A percentile compares a stretch with the other conserved stretches of the same genome.
These are phyloP conservation scores for Trichosanthes truncata DNA, from an alignment of 306 rosid species.

Conservation along the genomic window DNA sequence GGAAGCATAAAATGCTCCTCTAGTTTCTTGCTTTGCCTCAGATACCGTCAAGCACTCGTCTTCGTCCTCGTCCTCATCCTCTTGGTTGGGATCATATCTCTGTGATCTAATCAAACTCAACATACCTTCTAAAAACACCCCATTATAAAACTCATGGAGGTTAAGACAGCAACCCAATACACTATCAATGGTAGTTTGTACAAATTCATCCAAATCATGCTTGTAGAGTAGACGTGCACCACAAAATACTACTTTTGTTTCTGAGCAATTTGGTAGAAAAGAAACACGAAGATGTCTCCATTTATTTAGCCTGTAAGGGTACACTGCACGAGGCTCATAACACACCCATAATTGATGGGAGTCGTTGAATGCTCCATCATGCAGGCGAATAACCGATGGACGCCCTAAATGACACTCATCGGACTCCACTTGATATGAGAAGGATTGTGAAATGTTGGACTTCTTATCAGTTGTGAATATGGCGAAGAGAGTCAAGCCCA, in stretches of 20 bases:
- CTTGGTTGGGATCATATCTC: background rate
- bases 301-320: background rate
- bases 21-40: no score
- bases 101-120: slow-evolving; percentile 3
- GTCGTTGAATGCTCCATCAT: background rate
- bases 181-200: background rate
- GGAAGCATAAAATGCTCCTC: no score
- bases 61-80: background rate
- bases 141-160: background rate
- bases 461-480: background rate
- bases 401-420: background rate
- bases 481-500: background rate
- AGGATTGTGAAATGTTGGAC: background rate
- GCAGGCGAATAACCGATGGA: background rate
- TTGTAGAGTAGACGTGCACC: slow-evolving; percentile 9
- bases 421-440: background rate
- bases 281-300: background rate
- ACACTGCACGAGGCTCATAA: background rate
- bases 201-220: background rate
- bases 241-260: slow-evolving; percentile 3
- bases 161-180: background rate
- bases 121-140: background rate
- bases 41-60: no score
- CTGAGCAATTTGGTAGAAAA: background rate
- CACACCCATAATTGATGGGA: background rate